Conservation (phyloP, 495 filamentous ascomycete species). For the Penicillium odoratum region DNA sequence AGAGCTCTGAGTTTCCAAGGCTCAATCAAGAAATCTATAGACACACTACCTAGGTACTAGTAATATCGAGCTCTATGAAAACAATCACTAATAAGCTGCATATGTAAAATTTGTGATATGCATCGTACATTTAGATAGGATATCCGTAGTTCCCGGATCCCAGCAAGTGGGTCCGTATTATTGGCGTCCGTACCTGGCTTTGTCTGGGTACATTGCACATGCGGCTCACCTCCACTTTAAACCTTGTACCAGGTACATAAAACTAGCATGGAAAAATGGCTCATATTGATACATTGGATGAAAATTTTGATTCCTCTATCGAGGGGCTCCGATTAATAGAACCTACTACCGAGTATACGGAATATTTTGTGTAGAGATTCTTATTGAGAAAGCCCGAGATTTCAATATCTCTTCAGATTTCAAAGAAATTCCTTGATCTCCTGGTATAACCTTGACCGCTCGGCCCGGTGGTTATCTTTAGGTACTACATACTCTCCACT, state of each 20-base stretch:
- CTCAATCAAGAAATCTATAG: neutral
- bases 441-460: too few species aligned
- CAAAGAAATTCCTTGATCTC: too few species aligned
- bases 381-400: too few species aligned
- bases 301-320: neutral
- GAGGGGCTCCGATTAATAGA: neutral
- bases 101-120: neutral
- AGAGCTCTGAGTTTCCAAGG: neutral
- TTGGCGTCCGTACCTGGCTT: slow-evolving; percentile 17
- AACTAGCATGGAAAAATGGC: slow-evolving; percentile 24
- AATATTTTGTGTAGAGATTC: neutral
- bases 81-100: neutral
- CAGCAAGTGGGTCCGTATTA: slow-evolving; percentile 20
- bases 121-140: neutral
- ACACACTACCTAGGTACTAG: neutral
- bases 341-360: neutral
- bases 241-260: slow-evolving; percentile 24
- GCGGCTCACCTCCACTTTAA: slow-evolving; percentile 21
- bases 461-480: too few species aligned
- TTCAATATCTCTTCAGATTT: too few species aligned
- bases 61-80: neutral
- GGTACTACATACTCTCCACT: too few species aligned
- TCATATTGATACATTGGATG: slow-evolving; percentile 19
- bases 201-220: slow-evolving; percentile 26
- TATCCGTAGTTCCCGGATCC: slow-evolving; percentile 4